Conservation (phyloP, 2,329 filamentous ascomycete genomes). For the Monilinia aucupariae region DNA sequence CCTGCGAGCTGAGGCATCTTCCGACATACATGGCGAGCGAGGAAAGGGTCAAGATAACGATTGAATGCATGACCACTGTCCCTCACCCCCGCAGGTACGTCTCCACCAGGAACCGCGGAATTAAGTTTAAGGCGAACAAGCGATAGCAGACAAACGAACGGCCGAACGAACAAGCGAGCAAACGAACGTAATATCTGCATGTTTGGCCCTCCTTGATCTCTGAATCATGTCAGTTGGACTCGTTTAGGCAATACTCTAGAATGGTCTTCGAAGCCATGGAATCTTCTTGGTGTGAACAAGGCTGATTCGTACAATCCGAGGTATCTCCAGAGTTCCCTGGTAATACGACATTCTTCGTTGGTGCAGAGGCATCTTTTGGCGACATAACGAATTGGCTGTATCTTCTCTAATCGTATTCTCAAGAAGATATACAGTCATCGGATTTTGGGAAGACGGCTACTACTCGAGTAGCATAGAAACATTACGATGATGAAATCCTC, state of each 20-base stretch:
- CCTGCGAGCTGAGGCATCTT: neutral
- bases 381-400: too few relatives aligned
- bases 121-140: slow-evolving; percentile 9
- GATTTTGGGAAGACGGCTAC: too few relatives aligned
- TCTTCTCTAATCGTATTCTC: too few relatives aligned
- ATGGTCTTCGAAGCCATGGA: neutral
- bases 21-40: neutral
- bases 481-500: too few relatives aligned
- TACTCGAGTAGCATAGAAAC: too few relatives aligned
- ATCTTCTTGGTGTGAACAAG: neutral
- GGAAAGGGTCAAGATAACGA: neutral
- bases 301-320: neutral
- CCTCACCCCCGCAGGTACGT: too few relatives aligned
- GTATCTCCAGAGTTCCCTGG: neutral
- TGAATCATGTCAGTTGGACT: neutral
- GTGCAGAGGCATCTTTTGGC: too few relatives aligned
- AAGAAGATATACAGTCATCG: too few relatives aligned
- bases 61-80: too few relatives aligned
- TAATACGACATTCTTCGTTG: neutral
- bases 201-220: neutral
- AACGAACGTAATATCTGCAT: neutral
- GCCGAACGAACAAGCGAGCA: too few relatives aligned
- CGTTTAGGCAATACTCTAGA: slow-evolving; percentile 7
- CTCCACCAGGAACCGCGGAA: neutral
- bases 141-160: too few relatives aligned